Percentiles rank a stretch among this genome's conserved stretches.
phyloP scores from a whole-genome alignment of 164 flowering plant species.

The Vitis amurensis region DNA sequence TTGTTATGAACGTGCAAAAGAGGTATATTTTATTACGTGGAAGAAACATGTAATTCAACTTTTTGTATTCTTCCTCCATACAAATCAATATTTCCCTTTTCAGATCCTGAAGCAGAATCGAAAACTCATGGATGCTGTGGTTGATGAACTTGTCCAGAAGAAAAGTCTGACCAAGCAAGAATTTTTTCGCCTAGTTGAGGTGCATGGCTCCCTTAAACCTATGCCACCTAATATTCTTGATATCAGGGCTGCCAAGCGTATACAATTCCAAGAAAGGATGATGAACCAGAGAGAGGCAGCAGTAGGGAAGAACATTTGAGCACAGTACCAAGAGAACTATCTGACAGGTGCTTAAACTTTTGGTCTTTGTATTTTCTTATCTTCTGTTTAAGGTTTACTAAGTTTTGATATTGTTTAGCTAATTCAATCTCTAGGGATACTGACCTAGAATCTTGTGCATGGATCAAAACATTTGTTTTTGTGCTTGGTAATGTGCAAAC shows the following conservation, averaged over 20 bases:
- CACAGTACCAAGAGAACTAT: slow-evolving; percentile 4
- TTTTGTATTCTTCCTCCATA: neutral
- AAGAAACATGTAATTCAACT: neutral
- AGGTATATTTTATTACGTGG: slow-evolving; percentile 41
- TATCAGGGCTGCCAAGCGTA: slow-evolving; percentile 54
- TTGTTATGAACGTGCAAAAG: slow-evolving; percentile 81
- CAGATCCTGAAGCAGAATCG: slow-evolving; percentile 72
- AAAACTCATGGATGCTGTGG: slow-evolving; percentile 71
- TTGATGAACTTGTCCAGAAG: slow-evolving; percentile 67
- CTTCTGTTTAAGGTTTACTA: neutral
- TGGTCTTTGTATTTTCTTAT: neutral
- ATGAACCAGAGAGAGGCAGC: slow-evolving; percentile 33
- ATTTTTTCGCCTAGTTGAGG: slow-evolving; percentile 60
- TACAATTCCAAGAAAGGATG: slow-evolving; percentile 50
- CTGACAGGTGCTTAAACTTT: neutral
- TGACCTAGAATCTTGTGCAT: no score
- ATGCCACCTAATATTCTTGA: slow-evolving; percentile 62
- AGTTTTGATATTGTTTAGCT: no score
- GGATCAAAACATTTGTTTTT: no score
- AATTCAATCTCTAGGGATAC: no score
- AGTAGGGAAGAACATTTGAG: slow-evolving; percentile 27
- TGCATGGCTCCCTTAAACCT: slow-evolving; percentile 62
- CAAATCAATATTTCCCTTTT: neutral
- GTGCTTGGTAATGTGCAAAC: no score
- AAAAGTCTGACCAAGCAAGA: slow-evolving; percentile 77